Evolutionary conservation across 805 yeast species (phyloP).

Genomic region (Kodamaea lidongshanica): DNA sequence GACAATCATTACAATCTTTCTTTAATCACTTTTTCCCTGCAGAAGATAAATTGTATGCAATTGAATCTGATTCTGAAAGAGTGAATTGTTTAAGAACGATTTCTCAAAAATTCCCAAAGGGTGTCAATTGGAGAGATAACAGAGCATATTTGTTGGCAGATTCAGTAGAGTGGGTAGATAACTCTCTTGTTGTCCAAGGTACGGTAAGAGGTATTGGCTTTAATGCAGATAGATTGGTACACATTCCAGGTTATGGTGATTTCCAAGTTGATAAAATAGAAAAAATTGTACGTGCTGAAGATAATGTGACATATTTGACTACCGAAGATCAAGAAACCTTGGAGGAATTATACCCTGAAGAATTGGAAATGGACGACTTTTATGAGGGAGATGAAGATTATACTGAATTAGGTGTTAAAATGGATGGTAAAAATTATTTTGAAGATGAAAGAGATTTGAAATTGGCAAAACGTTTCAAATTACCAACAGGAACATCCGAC

Average conservation of each 20-base stretch:
- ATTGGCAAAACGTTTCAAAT: constrained; percentile 27
- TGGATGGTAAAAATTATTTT: constrained; percentile 54
- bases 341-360: constrained; percentile 56
- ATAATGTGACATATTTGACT: constrained; percentile 19
- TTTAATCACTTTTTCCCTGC: constrained; percentile 48
- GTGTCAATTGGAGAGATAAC: constrained; percentile 87
- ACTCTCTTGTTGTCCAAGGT: constrained; percentile 62
- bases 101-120: constrained; percentile 82
- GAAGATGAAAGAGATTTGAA: constrained; percentile 16
- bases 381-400: constrained; percentile 19
- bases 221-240: constrained; percentile 69
- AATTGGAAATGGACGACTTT: constrained; percentile 39
- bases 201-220: constrained; percentile 83
- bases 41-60: constrained; percentile 67
- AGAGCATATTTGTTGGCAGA: constrained; percentile 86
- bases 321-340: constrained; percentile 48
- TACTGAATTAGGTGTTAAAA: constrained; percentile 40
- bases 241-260: constrained; percentile 87
- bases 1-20: constrained; percentile 38
- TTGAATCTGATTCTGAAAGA: constrained; percentile 67
- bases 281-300: constrained; percentile 30
- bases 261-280: constrained; percentile 69
- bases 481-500: constrained; percentile 70
- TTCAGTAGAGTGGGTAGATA: constrained; percentile 38
- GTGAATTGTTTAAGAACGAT: constrained; percentile 63